A percentile compares a stretch with the other conserved stretches of the same genome.
These are phyloP conservation scores for Beverwykella pulmonaria DNA, from an alignment of 495 filamentous ascomycete species.

Conservation along the genomic window DNA sequence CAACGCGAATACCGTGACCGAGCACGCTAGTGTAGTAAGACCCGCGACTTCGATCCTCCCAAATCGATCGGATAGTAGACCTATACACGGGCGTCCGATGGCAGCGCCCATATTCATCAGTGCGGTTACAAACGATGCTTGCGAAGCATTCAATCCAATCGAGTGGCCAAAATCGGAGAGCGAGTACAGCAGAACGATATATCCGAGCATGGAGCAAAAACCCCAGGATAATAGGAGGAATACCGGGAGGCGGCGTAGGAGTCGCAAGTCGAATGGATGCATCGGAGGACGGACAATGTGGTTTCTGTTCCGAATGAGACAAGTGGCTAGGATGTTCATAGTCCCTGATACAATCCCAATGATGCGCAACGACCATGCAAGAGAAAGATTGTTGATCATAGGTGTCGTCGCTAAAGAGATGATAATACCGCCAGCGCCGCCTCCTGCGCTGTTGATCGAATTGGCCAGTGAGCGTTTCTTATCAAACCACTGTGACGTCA, in stretches of 20 bases:
- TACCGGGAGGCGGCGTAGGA: slow-evolving; percentile 14
- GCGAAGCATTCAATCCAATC: slow-evolving; percentile 13
- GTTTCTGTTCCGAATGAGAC: slow-evolving; percentile 30
- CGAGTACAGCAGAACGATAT: slow-evolving; percentile 31
- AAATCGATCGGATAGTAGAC: slow-evolving; percentile 25
- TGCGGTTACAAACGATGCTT: slow-evolving; percentile 17
- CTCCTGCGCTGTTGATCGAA: slow-evolving; percentile 57
- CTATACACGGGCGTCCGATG: slow-evolving; percentile 29
- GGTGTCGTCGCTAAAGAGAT: slow-evolving; percentile 53
- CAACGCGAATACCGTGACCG: slow-evolving; percentile 11
- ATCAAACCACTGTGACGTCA: slow-evolving; percentile 57
- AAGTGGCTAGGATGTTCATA: slow-evolving; percentile 22
- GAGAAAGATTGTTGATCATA: slow-evolving; percentile 38
- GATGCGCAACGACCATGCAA: slow-evolving; percentile 35
- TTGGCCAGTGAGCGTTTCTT: slow-evolving; percentile 55
- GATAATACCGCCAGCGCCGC: slow-evolving; percentile 60
- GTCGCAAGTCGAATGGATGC: slow-evolving; percentile 23
- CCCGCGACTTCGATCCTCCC: slow-evolving; percentile 27
- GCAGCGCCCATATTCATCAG: slow-evolving; percentile 34
- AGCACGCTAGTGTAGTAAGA: slow-evolving; percentile 11
- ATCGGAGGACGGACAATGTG: slow-evolving; percentile 18
- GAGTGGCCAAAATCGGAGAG: slow-evolving; percentile 30
- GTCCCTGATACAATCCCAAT: slow-evolving; percentile 24
- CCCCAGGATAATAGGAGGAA: slow-evolving; percentile 31
- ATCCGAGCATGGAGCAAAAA: slow-evolving; percentile 37